Percentiles rank a stretch among this genome's conserved stretches.
Evolutionary conservation across 1,139 yeast genomes (phyloP).

Genomic region (Magnusiomyces suaveolens): DNA sequence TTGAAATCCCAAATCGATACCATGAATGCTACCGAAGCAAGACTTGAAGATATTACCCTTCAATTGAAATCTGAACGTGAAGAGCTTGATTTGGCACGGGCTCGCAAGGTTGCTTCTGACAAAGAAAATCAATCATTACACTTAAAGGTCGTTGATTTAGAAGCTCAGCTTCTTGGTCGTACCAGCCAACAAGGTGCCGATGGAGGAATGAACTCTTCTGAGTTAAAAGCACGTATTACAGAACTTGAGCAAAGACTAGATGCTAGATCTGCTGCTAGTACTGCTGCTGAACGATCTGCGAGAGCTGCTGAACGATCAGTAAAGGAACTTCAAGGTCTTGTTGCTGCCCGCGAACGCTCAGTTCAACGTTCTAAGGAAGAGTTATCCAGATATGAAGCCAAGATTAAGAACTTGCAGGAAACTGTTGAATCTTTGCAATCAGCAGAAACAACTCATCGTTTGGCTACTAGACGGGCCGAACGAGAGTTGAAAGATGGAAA

Average conservation of each 20-base stretch:
- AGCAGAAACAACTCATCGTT: conserved; percentile 37
- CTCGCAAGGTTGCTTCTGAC: conserved; percentile 21
- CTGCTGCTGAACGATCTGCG: conserved; percentile 30
- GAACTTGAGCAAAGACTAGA: conserved; percentile 33
- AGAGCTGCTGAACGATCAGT: conserved; percentile 28
- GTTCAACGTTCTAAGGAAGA: conserved; percentile 28
- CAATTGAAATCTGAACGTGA: conserved; percentile 25
- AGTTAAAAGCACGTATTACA: conserved; percentile 25
- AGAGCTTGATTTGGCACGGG: conserved; percentile 23
- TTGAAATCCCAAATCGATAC: conserved; percentile 22
- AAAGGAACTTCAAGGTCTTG: conserved; percentile 25
- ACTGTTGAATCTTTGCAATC: conserved; percentile 36
- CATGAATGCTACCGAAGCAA: conserved; percentile 10
- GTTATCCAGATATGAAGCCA: conserved; percentile 28
- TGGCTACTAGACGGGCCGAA: conserved; percentile 38
- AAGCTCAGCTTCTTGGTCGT: conserved; percentile 25
- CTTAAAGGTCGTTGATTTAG: conserved; percentile 28
- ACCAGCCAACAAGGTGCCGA: conserved; percentile 15
- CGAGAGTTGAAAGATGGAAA: conserved; percentile 45
- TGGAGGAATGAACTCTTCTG: conserved; percentile 13
- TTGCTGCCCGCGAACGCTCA: conserved; percentile 25
- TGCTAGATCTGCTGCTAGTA: conserved; percentile 29
- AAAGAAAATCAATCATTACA: conserved; percentile 28
- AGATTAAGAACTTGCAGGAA: conserved; percentile 33
- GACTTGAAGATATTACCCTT: conserved; percentile 14